phyloP scores from a whole-genome alignment of 192 early-diverging fungal species.

The Backusella luteola region DNA sequence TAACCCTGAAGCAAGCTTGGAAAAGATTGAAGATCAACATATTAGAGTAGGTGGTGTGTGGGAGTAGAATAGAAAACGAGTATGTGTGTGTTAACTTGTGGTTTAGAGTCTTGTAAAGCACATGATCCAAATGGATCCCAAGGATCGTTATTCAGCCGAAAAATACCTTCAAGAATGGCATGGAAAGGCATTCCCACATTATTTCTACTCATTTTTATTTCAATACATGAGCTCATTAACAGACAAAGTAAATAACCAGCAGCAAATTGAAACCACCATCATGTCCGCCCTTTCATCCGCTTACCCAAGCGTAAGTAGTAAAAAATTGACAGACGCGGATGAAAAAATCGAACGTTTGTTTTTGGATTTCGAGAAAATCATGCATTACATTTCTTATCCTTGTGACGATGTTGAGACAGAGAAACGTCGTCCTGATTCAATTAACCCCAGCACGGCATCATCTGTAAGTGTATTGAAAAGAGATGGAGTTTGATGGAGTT shows the following conservation, averaged over 20 bases:
- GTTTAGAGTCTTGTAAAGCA: conserved; percentile 61
- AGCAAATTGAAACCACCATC: conserved; percentile 9
- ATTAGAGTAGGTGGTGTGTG: conserved; percentile 54
- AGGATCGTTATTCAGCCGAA: conserved; percentile 68
- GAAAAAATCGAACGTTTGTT: conserved; percentile 75
- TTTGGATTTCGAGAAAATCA: conserved; percentile 71
- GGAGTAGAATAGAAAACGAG: not conserved
- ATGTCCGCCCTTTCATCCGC: conserved; percentile 14
- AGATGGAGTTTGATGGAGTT: too few species aligned
- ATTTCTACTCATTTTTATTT: conserved; percentile 75
- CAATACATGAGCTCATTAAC: conserved; percentile 65
- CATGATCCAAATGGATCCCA: conserved; percentile 89
- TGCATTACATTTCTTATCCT: conserved; percentile 50
- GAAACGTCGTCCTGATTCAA: conserved; percentile 14
- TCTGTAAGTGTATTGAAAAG: conserved; percentile 11
- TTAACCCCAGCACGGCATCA: conserved; percentile 23
- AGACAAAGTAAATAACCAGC: conserved; percentile 31
- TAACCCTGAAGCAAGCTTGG: conserved; percentile 63
- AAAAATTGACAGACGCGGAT: conserved; percentile 56
- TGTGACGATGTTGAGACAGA: conserved; percentile 4
- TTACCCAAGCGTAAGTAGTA: conserved; percentile 13
- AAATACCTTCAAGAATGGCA: conserved; percentile 78
- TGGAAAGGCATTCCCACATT: conserved; percentile 73
- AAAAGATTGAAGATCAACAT: conserved; percentile 80
- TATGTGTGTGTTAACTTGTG: not conserved